Evolutionary conservation across 108 stramenopile genomes (phyloP).

Genomic region (Skeletonema potamos): DNA sequence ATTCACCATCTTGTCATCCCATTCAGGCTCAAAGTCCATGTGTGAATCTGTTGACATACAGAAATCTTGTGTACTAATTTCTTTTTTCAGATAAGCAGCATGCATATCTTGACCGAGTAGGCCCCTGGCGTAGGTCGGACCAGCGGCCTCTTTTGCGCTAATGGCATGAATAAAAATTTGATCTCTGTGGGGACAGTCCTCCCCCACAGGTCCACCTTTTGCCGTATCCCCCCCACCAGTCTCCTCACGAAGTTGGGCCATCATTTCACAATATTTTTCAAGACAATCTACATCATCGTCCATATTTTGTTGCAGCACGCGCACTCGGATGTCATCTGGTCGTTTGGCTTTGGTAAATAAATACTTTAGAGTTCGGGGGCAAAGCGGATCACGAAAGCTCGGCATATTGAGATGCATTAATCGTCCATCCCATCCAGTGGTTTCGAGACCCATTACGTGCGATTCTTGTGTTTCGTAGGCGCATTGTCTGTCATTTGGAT

Average conservation of each 20-base stretch:
- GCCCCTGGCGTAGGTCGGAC: conserved; percentile 51
- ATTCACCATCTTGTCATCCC: conserved; percentile 59
- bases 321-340: conserved; percentile 56
- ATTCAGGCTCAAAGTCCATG: conserved; percentile 80
- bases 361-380: conserved; percentile 71
- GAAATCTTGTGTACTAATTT: conserved; percentile 77
- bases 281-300: conserved; percentile 43
- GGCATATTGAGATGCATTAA: conserved; percentile 47
- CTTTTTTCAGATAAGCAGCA: conserved; percentile 20
- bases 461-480: conserved; percentile 8
- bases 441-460: conserved; percentile 9
- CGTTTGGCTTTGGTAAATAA: conserved; percentile 56
- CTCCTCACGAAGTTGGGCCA: conserved; percentile 40
- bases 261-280: conserved; percentile 58
- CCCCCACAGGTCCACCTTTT: conserved; percentile 40
- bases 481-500: conserved; percentile 26
- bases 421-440: conserved; percentile 35
- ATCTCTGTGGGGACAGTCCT: conserved; percentile 46
- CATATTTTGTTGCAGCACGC: conserved; percentile 70
- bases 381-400: conserved; percentile 65
- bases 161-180: conserved; percentile 46
- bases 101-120: conserved; percentile 37
- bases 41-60: conserved; percentile 87
- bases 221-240: conserved; percentile 29
- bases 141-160: conserved; percentile 43